phyloP scores from a whole-genome alignment of 768 basidiomycete genomes.

The Kondoa malvinella region DNA sequence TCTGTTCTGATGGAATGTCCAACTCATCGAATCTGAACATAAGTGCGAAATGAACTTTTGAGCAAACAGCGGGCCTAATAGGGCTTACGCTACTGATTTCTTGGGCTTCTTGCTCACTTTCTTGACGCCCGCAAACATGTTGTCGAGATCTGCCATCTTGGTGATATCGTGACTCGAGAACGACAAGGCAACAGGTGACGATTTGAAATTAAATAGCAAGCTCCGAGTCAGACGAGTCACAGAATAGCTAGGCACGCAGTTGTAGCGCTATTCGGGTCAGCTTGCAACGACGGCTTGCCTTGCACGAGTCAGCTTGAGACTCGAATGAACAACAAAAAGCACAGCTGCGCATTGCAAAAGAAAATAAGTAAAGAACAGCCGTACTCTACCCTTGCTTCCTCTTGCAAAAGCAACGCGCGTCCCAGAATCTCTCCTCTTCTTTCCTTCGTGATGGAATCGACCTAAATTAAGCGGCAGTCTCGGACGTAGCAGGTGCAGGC shows the following conservation, averaged over 20 bases:
- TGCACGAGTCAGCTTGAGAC: too few species aligned
- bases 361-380: too few species aligned
- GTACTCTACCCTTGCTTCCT: too few species aligned
- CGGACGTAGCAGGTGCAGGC: neutral
- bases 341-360: neutral
- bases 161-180: neutral
- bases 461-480: neutral
- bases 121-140: constrained; percentile 37
- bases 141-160: constrained; percentile 48
- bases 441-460: neutral
- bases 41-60: constrained; percentile 2
- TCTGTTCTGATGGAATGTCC: constrained; percentile 7
- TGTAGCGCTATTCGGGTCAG: too few species aligned
- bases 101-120: constrained; percentile 37
- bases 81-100: constrained; percentile 30
- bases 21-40: neutral
- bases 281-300: too few species aligned
- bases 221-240: too few species aligned
- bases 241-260: too few species aligned
- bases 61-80: constrained; percentile 13
- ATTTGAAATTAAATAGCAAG: too few species aligned
- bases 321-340: neutral
- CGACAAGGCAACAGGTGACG: too few species aligned
- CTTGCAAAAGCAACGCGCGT: neutral
- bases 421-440: neutral